Evolutionary conservation across 2,329 filamentous ascomycete genomes (phyloP), one percentile per base, ranked within the genome.

Genomic region (Periglandula ipomoeae): DNA sequence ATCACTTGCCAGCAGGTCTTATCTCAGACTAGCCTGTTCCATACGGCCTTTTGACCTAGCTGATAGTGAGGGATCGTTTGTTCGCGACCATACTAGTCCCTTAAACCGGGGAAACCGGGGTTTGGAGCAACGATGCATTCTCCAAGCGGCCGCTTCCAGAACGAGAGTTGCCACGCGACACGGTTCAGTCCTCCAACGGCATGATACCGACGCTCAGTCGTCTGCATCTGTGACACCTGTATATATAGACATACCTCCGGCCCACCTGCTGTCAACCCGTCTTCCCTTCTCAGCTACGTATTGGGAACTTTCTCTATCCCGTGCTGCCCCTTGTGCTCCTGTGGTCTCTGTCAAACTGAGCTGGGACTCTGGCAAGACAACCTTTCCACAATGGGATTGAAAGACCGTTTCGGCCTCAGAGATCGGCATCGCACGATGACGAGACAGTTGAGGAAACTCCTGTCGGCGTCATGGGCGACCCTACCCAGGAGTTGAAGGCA

Each of bases 401-500:
- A 39, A 22, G 24, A 38, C 13, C 44, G 44, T 11, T 38, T 46
- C 17, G 44, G 44, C 44, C 44, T 46, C 44, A 39, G 34, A 39
- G 44, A 32, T 35, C 17, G 22, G 20, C 17, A 15, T 27, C 44
- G 5, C 35, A 38, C 3, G 35, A 17, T n/a, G 22, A 20, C 34
- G 44, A 38, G 20, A 9, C 35, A 9, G 35, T 20, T 38, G 34
- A 38, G 23, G 44, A 46, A n/a, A 22, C 35, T 39, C 32, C 44
- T 20, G 34, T 23, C 27, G 44, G 44, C 32, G 23, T 39, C 34
- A 39, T 26, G 22, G 44, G 44, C 24, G 44, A 46, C 38, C 32
- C 34, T 9, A 39, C 44, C 13, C 44, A 20, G 20, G 58, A 63
- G 49, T 55, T 70, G 39, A 63, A 64, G 41, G 55, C 70, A 44